Conservation (phyloP, 768 basidiomycete species). For the Serendipita sp. region DNA sequence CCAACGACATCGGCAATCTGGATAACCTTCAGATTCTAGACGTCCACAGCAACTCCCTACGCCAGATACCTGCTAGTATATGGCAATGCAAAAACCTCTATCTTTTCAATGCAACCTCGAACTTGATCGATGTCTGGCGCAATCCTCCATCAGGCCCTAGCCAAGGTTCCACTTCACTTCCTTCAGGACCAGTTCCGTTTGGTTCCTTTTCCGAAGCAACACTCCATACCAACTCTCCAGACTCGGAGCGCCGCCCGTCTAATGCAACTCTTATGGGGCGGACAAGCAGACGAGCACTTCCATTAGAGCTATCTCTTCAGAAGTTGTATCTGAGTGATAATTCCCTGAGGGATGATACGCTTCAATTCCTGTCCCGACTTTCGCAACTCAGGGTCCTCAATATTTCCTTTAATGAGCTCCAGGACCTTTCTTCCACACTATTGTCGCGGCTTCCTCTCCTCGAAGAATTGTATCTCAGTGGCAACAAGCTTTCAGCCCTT, state of each 20-base stretch:
- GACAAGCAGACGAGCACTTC: constrained; percentile 25
- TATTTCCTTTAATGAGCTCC: constrained; percentile 86
- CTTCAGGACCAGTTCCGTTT: not conserved
- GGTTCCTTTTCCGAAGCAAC: not conserved
- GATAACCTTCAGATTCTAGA: constrained; percentile 62
- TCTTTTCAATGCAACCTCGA: constrained; percentile 76
- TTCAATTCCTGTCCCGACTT: constrained; percentile 59
- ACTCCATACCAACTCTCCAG: not conserved
- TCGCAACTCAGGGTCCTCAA: constrained; percentile 71
- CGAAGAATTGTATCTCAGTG: constrained; percentile 81
- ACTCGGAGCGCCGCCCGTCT: constrained; percentile 30
- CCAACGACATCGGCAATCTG: constrained; percentile 57
- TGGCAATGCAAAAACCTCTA: constrained; percentile 70
- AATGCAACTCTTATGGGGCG: constrained; percentile 17
- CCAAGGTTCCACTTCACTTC: constrained; percentile 7
- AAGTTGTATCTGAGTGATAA: constrained; percentile 85
- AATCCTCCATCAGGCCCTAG: constrained; percentile 33
- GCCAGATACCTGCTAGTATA: constrained; percentile 51
- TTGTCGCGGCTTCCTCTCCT: constrained; percentile 52
- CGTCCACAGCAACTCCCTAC: constrained; percentile 81
- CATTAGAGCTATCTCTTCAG: constrained; percentile 55
- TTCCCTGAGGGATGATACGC: constrained; percentile 57
- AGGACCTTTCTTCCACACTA: constrained; percentile 66
- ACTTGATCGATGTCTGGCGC: constrained; percentile 58
- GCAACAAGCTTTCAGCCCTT: constrained; percentile 82